These are phyloP conservation scores for Stereocaulon alpinum DNA, from an alignment of 495 filamentous ascomycete species.

Conservation along the genomic window DNA sequence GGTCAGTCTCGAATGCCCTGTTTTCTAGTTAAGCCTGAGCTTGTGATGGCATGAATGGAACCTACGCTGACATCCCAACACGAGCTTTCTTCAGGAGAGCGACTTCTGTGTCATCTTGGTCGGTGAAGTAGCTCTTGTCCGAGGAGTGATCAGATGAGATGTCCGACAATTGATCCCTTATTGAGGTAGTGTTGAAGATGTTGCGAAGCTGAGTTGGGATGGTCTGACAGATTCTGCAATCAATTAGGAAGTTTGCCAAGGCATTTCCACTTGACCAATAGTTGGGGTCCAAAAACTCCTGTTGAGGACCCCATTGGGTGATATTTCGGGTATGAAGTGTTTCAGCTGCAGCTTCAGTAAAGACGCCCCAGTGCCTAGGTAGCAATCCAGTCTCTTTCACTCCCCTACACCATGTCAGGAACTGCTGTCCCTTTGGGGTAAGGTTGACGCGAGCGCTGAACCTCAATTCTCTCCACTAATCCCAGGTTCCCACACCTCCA, in stretches of 20 bases:
- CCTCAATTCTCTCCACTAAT: neutral
- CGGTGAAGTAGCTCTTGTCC: neutral
- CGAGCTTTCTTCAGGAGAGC: too few relatives aligned
- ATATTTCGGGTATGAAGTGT: too few relatives aligned
- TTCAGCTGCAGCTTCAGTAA: too few relatives aligned
- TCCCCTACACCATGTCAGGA: neutral
- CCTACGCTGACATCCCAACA: too few relatives aligned
- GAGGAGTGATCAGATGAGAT: neutral
- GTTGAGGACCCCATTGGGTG: too few relatives aligned
- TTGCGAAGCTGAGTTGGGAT: neutral
- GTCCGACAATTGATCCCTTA: neutral
- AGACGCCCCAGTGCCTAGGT: too few relatives aligned
- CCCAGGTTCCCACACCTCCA: constrained; percentile 27
- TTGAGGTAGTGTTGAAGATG: neutral
- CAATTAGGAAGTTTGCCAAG: too few relatives aligned
- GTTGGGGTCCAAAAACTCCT: neutral
- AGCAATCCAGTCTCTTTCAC: neutral
- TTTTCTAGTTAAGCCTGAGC: neutral
- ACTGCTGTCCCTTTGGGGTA: neutral
- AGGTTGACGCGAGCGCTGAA: neutral
- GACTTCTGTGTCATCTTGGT: neutral
- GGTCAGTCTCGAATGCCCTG: constrained; percentile 2
- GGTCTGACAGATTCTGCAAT: too few relatives aligned
- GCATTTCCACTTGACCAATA: too few relatives aligned
- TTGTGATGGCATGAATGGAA: too few relatives aligned